Percentiles rank a stretch among this genome's conserved stretches.
phyloP scores from a whole-genome alignment of 2,329 filamentous ascomycete species.

The Apiospora marii region DNA sequence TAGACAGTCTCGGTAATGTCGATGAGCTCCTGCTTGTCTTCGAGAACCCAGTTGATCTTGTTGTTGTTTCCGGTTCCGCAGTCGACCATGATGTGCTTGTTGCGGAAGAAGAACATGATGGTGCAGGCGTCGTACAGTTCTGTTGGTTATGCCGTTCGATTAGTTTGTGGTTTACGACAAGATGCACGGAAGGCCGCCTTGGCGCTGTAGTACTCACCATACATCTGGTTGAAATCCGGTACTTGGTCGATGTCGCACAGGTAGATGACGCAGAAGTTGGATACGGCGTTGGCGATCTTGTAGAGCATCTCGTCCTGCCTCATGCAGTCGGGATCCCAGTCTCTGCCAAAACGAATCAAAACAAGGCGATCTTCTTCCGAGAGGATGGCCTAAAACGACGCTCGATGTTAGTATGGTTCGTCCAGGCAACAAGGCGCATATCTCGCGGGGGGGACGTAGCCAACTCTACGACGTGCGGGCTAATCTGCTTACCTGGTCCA shows the following conservation, averaged over 20 bases:
- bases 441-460: background rate
- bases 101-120: constrained; percentile 97
- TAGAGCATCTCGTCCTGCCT: constrained; percentile 91
- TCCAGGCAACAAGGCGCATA: background rate
- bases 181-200: constrained; percentile 28
- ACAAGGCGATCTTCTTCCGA: constrained; percentile 89
- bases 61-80: constrained; percentile 99
- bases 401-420: background rate
- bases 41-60: constrained; percentile 94
- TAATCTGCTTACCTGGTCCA: constrained; percentile 70
- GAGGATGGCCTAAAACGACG: constrained; percentile 69
- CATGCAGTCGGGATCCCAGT: constrained; percentile 80
- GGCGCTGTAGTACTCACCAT: constrained; percentile 58
- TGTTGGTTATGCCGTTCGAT: constrained; percentile 25
- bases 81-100: constrained; percentile 99
- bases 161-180: constrained; percentile 25
- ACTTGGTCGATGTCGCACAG: constrained; percentile 92
- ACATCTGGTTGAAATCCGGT: constrained; percentile 96
- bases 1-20: constrained; percentile 99
- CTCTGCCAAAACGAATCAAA: constrained; percentile 91
- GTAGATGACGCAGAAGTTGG: constrained; percentile 93
- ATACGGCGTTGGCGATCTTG: constrained; percentile 90
- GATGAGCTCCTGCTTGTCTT: constrained; percentile 98
- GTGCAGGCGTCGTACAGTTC: constrained; percentile 87
- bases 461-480: background rate